Conservation (phyloP, 129 eudicot genomes). For the Artemisia tridentata region DNA sequence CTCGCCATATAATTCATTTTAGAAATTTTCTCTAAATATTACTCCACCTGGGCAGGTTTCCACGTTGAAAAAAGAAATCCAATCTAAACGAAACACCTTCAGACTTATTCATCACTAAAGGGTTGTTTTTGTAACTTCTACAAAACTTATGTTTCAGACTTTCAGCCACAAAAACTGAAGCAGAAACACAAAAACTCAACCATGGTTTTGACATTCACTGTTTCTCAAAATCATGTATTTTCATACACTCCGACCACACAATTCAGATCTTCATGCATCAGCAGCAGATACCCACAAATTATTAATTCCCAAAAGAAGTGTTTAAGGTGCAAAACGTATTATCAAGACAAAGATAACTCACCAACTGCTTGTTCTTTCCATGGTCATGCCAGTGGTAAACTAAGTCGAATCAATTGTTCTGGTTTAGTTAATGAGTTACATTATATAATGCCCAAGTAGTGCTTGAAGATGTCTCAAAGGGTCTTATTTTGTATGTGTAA, state of each 20-base stretch:
- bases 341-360: constrained; percentile 54
- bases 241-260: constrained; percentile 24
- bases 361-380: constrained; percentile 75
- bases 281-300: constrained; percentile 26
- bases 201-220: constrained; percentile 30
- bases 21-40: no score
- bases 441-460: no score
- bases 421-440: no score
- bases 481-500: no score
- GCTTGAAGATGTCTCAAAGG: no score
- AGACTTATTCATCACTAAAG: constrained; percentile 38
- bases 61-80: no score
- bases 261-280: constrained; percentile 24
- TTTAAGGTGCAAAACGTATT: constrained; percentile 64
- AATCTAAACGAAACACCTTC: constrained; percentile 19
- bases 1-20: no score
- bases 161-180: constrained; percentile 17
- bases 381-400: constrained; percentile 65
- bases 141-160: constrained; percentile 15
- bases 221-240: constrained; percentile 22
- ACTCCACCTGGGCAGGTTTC: no score
- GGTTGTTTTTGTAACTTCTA: not conserved
- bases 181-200: not conserved
- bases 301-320: constrained; percentile 45
- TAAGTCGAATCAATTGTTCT: not conserved